Evolutionary conservation across 2,329 filamentous ascomycete genomes (phyloP).

Genomic region (Penicillium psychrosexuale): DNA sequence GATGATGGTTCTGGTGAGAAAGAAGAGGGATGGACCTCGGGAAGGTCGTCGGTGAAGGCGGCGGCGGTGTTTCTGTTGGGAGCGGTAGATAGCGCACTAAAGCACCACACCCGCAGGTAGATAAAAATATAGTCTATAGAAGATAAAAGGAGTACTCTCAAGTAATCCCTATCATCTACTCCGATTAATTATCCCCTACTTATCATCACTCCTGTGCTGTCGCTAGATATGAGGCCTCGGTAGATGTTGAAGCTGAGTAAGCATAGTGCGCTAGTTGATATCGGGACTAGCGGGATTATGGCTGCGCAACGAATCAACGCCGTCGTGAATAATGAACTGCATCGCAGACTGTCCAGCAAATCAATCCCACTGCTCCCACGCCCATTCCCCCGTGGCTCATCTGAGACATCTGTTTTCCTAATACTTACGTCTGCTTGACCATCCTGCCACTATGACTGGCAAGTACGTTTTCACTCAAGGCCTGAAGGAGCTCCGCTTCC

Average conservation of each 20-base stretch:
- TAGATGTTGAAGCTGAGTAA: constrained; percentile 27
- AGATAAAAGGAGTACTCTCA: not conserved
- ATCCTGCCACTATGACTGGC: constrained; percentile 65
- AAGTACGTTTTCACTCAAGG: constrained; percentile 89
- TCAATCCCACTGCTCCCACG: constrained; percentile 1
- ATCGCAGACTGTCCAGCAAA: constrained; percentile 7
- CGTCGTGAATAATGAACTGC: constrained; percentile 21
- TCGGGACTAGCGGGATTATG: constrained; percentile 15
- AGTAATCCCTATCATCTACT: not conserved
- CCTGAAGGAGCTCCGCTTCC: constrained; percentile 93
- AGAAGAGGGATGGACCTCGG: constrained; percentile 20
- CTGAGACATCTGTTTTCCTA: not conserved
- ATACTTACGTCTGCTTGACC: constrained; percentile 1
- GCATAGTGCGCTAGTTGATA: constrained; percentile 15
- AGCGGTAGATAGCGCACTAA: not conserved
- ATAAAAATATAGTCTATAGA: not conserved
- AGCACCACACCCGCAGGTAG: constrained; percentile 8
- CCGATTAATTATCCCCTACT: not conserved
- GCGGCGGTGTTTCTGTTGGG: constrained; percentile 18
- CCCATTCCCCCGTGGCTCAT: constrained; percentile 9
- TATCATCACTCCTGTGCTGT: not conserved
- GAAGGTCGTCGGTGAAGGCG: constrained; percentile 15
- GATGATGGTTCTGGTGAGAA: constrained; percentile 16
- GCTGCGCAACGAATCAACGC: constrained; percentile 23
- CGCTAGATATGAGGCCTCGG: constrained; percentile 5